Conservation (phyloP, 2,329 filamentous ascomycete genomes). For the Talaromyces sp. region DNA sequence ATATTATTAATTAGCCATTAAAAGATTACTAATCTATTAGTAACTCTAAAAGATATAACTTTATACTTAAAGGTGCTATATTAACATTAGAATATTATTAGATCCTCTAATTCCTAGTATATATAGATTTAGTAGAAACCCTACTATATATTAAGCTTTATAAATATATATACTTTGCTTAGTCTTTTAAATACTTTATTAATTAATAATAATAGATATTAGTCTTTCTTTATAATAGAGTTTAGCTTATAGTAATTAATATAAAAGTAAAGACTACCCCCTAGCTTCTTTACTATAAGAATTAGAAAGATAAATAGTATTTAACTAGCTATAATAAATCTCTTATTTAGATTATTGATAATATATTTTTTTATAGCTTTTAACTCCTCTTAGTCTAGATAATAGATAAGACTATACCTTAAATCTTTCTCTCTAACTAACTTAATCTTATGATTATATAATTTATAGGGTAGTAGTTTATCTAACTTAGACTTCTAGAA, state of each 20-base stretch:
- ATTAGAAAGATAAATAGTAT: neutral
- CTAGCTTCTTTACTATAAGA: neutral
- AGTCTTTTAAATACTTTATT: neutral
- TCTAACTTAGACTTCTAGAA: no score
- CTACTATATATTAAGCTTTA: neutral
- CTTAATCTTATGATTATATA: no score
- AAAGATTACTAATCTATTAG: neutral
- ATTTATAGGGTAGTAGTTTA: no score
- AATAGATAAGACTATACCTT: no score
- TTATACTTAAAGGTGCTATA: neutral
- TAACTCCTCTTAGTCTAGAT: no score
- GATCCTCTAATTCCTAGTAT: neutral
- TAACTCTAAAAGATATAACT: neutral
- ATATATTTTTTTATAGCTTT: no score
- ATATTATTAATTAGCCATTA: neutral
- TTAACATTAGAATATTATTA: neutral
- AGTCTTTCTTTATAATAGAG: neutral
- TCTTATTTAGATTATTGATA: no score
- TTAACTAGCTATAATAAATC: no score
- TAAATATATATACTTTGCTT: neutral
- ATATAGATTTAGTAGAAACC: neutral
- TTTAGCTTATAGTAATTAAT: no score
- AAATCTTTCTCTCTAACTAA: no score
- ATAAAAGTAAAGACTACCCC: neutral
- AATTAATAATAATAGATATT: neutral